Evolutionary conservation across 2,329 filamentous ascomycete species (phyloP), one percentile per base, ranked within the genome.

Genomic region (Penicillium rolfsii): DNA sequence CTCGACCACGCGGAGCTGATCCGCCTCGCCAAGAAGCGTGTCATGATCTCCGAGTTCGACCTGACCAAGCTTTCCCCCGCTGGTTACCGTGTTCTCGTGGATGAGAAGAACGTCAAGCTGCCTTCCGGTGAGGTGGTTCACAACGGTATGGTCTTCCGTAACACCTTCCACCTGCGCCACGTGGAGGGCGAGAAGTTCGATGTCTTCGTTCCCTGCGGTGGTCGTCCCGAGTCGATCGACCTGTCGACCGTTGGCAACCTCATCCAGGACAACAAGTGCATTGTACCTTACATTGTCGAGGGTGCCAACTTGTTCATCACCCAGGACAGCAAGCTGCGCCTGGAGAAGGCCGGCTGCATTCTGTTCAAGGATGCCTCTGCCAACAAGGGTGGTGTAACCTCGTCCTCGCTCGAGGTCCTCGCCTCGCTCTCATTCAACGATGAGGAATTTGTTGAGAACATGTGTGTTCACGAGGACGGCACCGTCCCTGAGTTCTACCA

Each of bases 291-390:
- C 80, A 95, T 99, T 57, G 94, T 99, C 48, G 95, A 99, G 80
- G 95, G 95, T 56, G 95, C 95, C 78, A 99, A 98, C 77, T 84
- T 99, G 57, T 99, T 99, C 85, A 96, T 99, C 80, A 97, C 95
- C 0, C 95, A 99, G 79, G 95, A 99, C 72, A 94, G 94, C 70
- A 98, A 98, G 82, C 85, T 98, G 58, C 91, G 93, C 26, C 87
- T 99, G 14, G 95, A 99, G 81, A 89, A 92, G 70, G 93, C 94
- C n/a, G 95, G 95, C 62, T 96, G 92, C 74, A 87, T 98, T 70
- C 80, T 99, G 43, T 97, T 93, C 88, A 99, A 99, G 82, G 95
- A 99, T 77, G 95, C 95, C 5, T 97, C 92, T 40, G 93, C 94
- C 59, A 99, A 99, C 86, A 99, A 99, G 84, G 95, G 95, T 67